Evolutionary conservation across 2,329 filamentous ascomycete species (phyloP), one percentile per base, ranked within the genome.

Genomic region (Colletotrichum plurivorum): DNA sequence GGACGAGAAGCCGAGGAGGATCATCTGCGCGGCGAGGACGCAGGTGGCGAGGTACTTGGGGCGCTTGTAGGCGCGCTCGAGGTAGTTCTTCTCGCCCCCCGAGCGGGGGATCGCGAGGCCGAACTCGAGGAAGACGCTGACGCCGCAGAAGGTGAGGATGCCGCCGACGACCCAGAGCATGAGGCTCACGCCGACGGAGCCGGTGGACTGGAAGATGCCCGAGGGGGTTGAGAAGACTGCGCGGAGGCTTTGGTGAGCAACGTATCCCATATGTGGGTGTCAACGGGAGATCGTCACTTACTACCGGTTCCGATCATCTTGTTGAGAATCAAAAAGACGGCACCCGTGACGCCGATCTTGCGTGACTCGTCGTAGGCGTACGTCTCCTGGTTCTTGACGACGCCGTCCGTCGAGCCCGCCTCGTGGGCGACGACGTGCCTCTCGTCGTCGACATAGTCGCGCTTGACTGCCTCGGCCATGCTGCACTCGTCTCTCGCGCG

Each of bases 51-150:
- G 77, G 76, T 89, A 89, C 65, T 84, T 85, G 0, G 89, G 89
- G 22, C 81, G 84, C 2, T 83, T 83, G 78, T 90, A 91, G 16
- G 89, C 86, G n/a, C 86, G 83, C 73, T 91, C 89, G 15, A 91
- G 85, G 74, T 91, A 91, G 76, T 90, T 89, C 82, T 91, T 91
- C 71, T 91, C 89, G 20, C 89, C 89, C 15, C 89, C 89, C 15
- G 87, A 89, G 43, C 86, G 82, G 2, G 89, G 89, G 43, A 90
- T 89, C 4, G 87, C 88, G 4, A 89, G 82, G 25, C 89, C 89
- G 72, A 90, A 90, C 73, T 91, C 89, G 56, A 91, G 84, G 75
- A 87, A 91, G 5, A 92, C 88, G 63, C 85, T 86, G 13, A 91
- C 81, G 22, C 89, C 89, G 71, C 83, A 85, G 72, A 88, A 88